Conservation (phyloP, 345 rosid species). For the Mangifera indica region DNA sequence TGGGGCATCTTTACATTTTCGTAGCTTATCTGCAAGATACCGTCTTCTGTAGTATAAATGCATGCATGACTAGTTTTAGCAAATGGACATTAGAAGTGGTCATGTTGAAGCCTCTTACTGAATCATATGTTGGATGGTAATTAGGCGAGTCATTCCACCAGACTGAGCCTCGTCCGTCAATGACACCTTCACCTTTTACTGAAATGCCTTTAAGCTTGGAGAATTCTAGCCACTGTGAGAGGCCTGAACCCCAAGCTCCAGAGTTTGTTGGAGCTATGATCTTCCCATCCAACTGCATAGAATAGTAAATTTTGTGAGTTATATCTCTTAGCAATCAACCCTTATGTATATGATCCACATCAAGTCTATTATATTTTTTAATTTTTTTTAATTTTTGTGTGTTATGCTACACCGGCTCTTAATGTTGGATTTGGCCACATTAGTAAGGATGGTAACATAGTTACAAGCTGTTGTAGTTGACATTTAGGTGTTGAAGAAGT, state of each 20-base stretch:
- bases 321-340: too few species aligned
- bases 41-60: not conserved
- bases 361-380: too few species aligned
- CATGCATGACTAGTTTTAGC: not conserved
- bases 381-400: too few species aligned
- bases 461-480: too few species aligned
- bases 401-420: too few species aligned
- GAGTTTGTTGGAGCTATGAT: conserved; percentile 74
- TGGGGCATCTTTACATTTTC: conserved; percentile 51
- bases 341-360: too few species aligned
- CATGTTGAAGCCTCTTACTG: conserved; percentile 26
- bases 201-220: conserved; percentile 56
- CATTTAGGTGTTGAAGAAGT: too few species aligned
- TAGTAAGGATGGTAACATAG: too few species aligned
- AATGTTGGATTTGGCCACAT: too few species aligned
- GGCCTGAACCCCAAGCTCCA: conserved; percentile 58
- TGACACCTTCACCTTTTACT: conserved; percentile 64
- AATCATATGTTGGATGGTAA: conserved; percentile 29
- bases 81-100: not conserved
- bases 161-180: conserved; percentile 81
- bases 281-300: conserved; percentile 71
- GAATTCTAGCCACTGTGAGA: conserved; percentile 79
- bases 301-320: too few species aligned
- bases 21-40: conserved; percentile 34
- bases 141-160: conserved; percentile 69